Percentiles rank a stretch among this genome's conserved stretches.
These are phyloP conservation scores for Smittium culicis DNA, from an alignment of 371 early-diverging fungal genomes.

Conservation along the genomic window DNA sequence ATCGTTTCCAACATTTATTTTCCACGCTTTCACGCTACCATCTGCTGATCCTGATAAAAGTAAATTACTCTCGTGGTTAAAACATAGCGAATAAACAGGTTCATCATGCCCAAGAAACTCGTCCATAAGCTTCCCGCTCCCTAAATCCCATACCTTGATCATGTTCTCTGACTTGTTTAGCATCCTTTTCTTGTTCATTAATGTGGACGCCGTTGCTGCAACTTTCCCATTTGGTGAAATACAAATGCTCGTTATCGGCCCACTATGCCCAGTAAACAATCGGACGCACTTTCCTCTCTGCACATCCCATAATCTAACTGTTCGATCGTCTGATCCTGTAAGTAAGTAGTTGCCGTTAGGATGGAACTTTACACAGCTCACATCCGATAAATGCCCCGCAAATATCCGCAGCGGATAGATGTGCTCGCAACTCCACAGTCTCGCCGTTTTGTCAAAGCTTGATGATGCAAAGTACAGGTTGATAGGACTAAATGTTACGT, in stretches of 20 bases:
- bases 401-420: constrained; percentile 93
- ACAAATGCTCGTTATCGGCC: constrained; percentile 71
- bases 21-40: constrained; percentile 90
- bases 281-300: constrained; percentile 85
- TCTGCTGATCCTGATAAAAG: constrained; percentile 87
- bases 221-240: constrained; percentile 90
- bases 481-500: constrained; percentile 73
- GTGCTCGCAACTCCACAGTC: constrained; percentile 94
- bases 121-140: constrained; percentile 66
- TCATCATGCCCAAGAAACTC: constrained; percentile 73
- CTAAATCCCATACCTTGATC: constrained; percentile 95
- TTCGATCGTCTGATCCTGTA: constrained; percentile 89
- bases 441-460: constrained; percentile 89
- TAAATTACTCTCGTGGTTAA: constrained; percentile 68
- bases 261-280: constrained; percentile 85
- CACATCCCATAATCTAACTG: constrained; percentile 94
- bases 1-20: constrained; percentile 38
- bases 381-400: constrained; percentile 95
- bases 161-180: constrained; percentile 27
- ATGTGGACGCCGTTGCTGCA: constrained; percentile 65
- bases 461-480: constrained; percentile 97
- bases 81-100: constrained; percentile 75
- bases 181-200: neutral
- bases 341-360: constrained; percentile 96
- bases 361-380: constrained; percentile 94